Conservation (phyloP, 192 early-diverging fungal genomes). For the Chytriomyces sp. region DNA sequence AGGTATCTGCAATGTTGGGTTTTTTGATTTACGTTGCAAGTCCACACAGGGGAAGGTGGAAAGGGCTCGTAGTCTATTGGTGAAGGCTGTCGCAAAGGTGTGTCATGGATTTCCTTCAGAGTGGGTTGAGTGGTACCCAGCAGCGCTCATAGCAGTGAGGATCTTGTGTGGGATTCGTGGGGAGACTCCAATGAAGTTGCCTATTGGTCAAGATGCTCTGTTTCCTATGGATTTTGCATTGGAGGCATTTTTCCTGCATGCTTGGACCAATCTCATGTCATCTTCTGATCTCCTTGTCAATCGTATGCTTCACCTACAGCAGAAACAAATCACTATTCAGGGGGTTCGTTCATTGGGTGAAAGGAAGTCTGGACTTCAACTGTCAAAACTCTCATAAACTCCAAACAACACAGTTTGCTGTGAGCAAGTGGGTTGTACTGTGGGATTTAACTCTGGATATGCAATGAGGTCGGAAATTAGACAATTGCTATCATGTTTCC, state of each 20-base stretch:
- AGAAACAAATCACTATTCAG: neutral
- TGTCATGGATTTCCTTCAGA: too few species aligned
- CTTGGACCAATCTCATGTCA: neutral
- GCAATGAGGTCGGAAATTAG: neutral
- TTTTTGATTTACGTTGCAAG: too few species aligned
- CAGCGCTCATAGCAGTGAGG: neutral
- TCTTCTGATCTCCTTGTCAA: neutral
- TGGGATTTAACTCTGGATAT: slow-evolving; percentile 1
- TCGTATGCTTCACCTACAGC: neutral
- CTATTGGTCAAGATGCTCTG: neutral
- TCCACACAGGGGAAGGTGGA: too few species aligned
- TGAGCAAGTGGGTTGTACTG: neutral
- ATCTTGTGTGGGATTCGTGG: neutral
- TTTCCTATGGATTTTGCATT: neutral
- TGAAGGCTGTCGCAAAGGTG: too few species aligned
- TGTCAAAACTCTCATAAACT: neutral
- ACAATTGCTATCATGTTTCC: neutral
- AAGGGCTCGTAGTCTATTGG: too few species aligned
- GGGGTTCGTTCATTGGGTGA: neutral
- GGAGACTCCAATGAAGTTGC: neutral
- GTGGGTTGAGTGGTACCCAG: too few species aligned
- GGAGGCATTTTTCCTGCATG: neutral
- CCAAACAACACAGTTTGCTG: neutral
- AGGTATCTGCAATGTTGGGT: too few species aligned
- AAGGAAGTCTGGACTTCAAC: neutral